Conservation (phyloP, 2,329 filamentous ascomycete genomes). For the Raffaelea deltoideospora region DNA sequence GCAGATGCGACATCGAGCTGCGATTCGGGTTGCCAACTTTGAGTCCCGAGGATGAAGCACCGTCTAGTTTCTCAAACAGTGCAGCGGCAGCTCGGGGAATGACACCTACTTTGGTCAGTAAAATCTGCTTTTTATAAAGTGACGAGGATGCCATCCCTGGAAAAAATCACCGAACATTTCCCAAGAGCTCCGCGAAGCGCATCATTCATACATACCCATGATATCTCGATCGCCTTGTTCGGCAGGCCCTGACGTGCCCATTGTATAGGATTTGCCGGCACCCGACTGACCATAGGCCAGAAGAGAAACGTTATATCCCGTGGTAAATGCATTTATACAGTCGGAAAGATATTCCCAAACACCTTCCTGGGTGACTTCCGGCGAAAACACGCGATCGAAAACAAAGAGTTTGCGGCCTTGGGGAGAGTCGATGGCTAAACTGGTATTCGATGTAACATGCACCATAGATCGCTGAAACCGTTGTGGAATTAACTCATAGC, state of each 20-base stretch:
- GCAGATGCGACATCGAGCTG: slow-evolving; percentile 60
- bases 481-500: slow-evolving; percentile 88
- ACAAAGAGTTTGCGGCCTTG: slow-evolving; percentile 92
- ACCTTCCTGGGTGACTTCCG: slow-evolving; percentile 72
- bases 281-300: slow-evolving; percentile 95
- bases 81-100: slow-evolving; percentile 78
- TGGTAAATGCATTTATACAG: slow-evolving; percentile 75
- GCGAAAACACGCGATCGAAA: slow-evolving; percentile 85
- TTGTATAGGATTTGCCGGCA: slow-evolving; percentile 95
- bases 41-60: too few relatives aligned
- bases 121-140: too few relatives aligned
- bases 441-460: slow-evolving; percentile 75
- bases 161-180: too few relatives aligned
- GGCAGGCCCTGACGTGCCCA: slow-evolving; percentile 80
- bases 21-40: slow-evolving; percentile 32
- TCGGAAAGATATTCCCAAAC: slow-evolving; percentile 91
- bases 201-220: slow-evolving; percentile 69
- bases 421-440: slow-evolving; percentile 73
- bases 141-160: too few relatives aligned
- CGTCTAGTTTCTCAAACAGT: slow-evolving; percentile 78
- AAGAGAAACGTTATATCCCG: slow-evolving; percentile 97
- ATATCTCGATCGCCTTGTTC: slow-evolving; percentile 56
- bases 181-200: too few relatives aligned
- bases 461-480: slow-evolving; percentile 89
- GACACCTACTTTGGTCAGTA: slow-evolving; percentile 46